A percentile compares a stretch with the other conserved stretches of the same genome.
Conservation (phyloP, 2,329 filamentous ascomycete species). For the Neonectria punicea region DNA sequence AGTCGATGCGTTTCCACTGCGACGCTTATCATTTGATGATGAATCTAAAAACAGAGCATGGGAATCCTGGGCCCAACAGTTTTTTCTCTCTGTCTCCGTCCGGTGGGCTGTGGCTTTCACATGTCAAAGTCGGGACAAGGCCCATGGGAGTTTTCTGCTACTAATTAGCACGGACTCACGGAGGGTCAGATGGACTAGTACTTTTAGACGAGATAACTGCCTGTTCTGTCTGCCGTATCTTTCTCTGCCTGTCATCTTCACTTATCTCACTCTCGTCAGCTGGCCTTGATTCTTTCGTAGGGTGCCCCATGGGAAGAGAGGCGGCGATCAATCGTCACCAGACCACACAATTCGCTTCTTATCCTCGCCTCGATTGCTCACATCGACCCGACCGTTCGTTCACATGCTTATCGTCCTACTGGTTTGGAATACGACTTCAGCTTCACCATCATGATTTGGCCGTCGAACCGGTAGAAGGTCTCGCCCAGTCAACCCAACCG, state of each 20-base stretch:
- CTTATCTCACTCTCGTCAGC: conserved; percentile 9
- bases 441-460: conserved; percentile 29
- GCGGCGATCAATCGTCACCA: neutral
- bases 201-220: conserved; percentile 11
- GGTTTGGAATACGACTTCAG: neutral
- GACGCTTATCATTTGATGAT: conserved; percentile 26
- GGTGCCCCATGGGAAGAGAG: conserved; percentile 9
- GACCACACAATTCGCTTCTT: conserved; percentile 5
- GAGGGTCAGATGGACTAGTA: conserved; percentile 6
- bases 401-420: conserved; percentile 13
- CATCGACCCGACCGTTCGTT: neutral
- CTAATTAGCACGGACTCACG: conserved; percentile 24
- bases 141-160: conserved; percentile 18
- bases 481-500: conserved; percentile 4
- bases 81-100: conserved; percentile 1
- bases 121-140: conserved; percentile 35
- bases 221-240: conserved; percentile 2
- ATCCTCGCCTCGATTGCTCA: neutral
- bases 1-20: conserved; percentile 1
- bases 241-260: neutral
- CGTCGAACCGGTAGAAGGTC: conserved; percentile 2
- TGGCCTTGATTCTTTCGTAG: conserved; percentile 5
- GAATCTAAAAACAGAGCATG: conserved; percentile 14
- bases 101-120: conserved; percentile 32
- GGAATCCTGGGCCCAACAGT: conserved; percentile 33